These are phyloP conservation scores for Dalbergia oliveri DNA, from an alignment of 306 rosid species.

Conservation along the genomic window DNA sequence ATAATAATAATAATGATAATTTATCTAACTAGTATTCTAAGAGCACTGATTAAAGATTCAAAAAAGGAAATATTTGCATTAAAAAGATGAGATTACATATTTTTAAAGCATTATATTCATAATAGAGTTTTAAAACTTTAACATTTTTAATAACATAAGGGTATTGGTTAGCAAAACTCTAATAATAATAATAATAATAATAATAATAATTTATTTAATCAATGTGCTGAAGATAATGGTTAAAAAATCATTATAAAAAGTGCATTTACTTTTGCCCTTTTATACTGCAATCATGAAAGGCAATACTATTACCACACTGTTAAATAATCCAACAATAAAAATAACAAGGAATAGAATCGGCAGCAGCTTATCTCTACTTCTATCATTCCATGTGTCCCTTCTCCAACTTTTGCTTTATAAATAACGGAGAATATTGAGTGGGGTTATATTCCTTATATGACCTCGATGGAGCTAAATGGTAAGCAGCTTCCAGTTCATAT, in stretches of 20 bases:
- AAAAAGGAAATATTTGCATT: too few relatives aligned
- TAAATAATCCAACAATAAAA: background rate
- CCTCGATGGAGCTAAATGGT: constrained; percentile 37
- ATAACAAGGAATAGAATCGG: background rate
- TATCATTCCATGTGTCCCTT: background rate
- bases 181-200: background rate
- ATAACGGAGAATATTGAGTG: background rate
- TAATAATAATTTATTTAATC: background rate
- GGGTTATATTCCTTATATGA: constrained; percentile 12
- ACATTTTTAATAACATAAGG: too few relatives aligned
- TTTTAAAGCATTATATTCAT: too few relatives aligned
- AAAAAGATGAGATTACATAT: too few relatives aligned
- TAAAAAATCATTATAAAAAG: constrained; percentile 7
- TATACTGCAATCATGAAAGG: background rate
- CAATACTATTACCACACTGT: background rate
- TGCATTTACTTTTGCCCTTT: background rate
- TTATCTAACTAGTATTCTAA: too few relatives aligned
- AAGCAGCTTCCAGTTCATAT: background rate
- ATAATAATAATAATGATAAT: too few relatives aligned
- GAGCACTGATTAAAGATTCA: too few relatives aligned
- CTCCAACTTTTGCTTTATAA: background rate
- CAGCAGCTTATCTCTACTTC: constrained; percentile 2
- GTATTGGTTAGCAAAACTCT: too few relatives aligned
- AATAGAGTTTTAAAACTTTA: too few relatives aligned
- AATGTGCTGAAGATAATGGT: background rate